A percentile compares a stretch with the other conserved stretches of the same genome.
Evolutionary conservation across 1,139 yeast species (phyloP).

Genomic region (Geotrichum australiense): DNA sequence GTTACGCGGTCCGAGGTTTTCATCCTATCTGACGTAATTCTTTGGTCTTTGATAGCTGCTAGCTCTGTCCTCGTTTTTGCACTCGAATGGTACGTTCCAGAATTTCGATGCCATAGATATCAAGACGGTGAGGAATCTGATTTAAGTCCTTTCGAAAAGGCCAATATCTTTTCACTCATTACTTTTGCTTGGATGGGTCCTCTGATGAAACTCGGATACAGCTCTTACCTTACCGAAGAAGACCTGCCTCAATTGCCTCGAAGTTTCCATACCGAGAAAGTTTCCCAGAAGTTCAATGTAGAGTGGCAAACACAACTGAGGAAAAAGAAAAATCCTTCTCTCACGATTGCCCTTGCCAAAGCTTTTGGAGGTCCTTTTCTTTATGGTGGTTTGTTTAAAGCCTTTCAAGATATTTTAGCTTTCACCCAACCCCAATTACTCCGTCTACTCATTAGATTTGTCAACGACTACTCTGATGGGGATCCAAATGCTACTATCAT

Average conservation of each 20-base stretch:
- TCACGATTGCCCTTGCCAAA: slow-evolving; percentile 52
- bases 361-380: slow-evolving; percentile 69
- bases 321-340: slow-evolving; percentile 49
- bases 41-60: slow-evolving; percentile 41
- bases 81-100: slow-evolving; percentile 49
- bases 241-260: slow-evolving; percentile 80
- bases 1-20: neutral
- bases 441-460: slow-evolving; percentile 69
- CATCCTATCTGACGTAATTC: slow-evolving; percentile 1
- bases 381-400: slow-evolving; percentile 72
- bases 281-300: slow-evolving; percentile 38
- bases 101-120: slow-evolving; percentile 29
- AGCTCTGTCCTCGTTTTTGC: slow-evolving; percentile 47
- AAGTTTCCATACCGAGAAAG: slow-evolving; percentile 34
- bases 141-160: slow-evolving; percentile 67
- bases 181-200: slow-evolving; percentile 92
- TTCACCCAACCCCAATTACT: slow-evolving; percentile 87
- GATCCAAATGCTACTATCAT: slow-evolving; percentile 43
- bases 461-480: slow-evolving; percentile 53
- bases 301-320: slow-evolving; percentile 52
- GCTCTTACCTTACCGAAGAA: slow-evolving; percentile 59
- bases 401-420: slow-evolving; percentile 69
- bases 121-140: slow-evolving; percentile 26
- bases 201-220: slow-evolving; percentile 78
- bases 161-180: slow-evolving; percentile 73